Evolutionary conservation across 2,329 filamentous ascomycete species (phyloP), one percentile per base, ranked within the genome.

Genomic region (Colletotrichum musae): DNA sequence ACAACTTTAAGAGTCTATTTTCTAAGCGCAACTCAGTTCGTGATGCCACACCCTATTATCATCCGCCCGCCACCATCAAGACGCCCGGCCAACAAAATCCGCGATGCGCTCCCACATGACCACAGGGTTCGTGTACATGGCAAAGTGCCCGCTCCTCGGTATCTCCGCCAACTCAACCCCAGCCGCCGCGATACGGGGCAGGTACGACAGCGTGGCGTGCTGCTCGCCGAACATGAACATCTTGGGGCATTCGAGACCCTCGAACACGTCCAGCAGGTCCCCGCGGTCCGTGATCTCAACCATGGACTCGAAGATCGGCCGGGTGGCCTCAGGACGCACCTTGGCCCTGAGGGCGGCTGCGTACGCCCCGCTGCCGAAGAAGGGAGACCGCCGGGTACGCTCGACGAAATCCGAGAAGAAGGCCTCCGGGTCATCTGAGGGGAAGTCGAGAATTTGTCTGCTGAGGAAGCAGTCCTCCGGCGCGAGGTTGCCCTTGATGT

Each of bases 401-500:
- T 57, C 70, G 60, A 71, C 66, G 54, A 68, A 72, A 12, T 62
- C 51, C 12, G 6, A 6, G 21, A 47, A 24, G 16, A 67, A 67
- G 2, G 12, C 24, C 9, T 54, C 36, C 5, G 52, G 32, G 3
- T 70, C 52, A 3, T 43, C 58, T 4, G 68, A 28, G 3, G 57
- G 63, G 6, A 58, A 67, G 13, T 67, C 41, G 3, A 74, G 61
- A 12, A 76, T 71, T 50, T 75, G 74, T 6, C 75, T 70, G 18
- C 68, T 73, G 6, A 77, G 62, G 39, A 76, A 76, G 57, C 75
- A 76, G 53, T 76, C 74, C 26, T 77, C 75, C 0, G 73, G 72
- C 1, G 70, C 72, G 3, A 77, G 69, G 57, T 76, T 77, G 10
- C 75, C 75, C 50, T 76, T 75, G 70, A 76, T 76, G 64, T 76